Conservation (phyloP, 805 yeast species). For the Trichomonascus vanleenenianus region DNA sequence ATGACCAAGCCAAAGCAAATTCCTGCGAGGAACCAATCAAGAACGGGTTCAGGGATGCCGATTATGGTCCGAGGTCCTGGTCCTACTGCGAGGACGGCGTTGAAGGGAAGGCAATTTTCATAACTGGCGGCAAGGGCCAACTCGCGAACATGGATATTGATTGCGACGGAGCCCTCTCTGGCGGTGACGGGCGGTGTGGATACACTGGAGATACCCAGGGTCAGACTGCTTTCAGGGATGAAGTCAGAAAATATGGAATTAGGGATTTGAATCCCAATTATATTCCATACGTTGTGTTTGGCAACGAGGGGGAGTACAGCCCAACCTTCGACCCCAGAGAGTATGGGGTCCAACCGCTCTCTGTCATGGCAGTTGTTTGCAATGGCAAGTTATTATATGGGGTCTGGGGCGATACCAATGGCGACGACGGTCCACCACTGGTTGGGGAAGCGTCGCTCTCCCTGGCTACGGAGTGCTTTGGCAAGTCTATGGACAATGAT, state of each 20-base stretch:
- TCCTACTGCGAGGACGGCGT: slow-evolving; percentile 3
- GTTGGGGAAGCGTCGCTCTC: slow-evolving; percentile 8
- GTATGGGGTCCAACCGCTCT: slow-evolving; percentile 5
- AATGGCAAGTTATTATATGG: slow-evolving; percentile 6
- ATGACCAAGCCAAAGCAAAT: background rate
- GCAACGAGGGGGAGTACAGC: slow-evolving; percentile 2
- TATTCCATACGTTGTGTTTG: slow-evolving; percentile 8
- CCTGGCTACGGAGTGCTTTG: slow-evolving; percentile 7
- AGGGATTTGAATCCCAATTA: slow-evolving; percentile 3
- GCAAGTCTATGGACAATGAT: slow-evolving; percentile 4
- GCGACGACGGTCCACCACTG: slow-evolving; percentile 4
- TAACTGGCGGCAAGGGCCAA: slow-evolving; percentile 1
- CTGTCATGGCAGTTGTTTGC: slow-evolving; percentile 8
- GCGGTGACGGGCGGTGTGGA: slow-evolving; percentile 4
- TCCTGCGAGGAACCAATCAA: slow-evolving; percentile 1
- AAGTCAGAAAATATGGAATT: background rate
- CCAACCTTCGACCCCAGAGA: slow-evolving; percentile 4
- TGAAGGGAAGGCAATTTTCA: slow-evolving; percentile 6
- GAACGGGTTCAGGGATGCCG: slow-evolving; percentile 4
- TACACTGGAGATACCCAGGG: slow-evolving; percentile 1
- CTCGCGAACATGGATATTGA: slow-evolving; percentile 9
- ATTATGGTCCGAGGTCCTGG: background rate
- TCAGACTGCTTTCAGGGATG: slow-evolving; percentile 2
- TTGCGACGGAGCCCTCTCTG: slow-evolving; percentile 5
- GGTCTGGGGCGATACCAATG: slow-evolving; percentile 9